These are phyloP conservation scores for Microdochium bolleyi DNA, from an alignment of 2,329 filamentous ascomycete genomes.

Conservation along the genomic window DNA sequence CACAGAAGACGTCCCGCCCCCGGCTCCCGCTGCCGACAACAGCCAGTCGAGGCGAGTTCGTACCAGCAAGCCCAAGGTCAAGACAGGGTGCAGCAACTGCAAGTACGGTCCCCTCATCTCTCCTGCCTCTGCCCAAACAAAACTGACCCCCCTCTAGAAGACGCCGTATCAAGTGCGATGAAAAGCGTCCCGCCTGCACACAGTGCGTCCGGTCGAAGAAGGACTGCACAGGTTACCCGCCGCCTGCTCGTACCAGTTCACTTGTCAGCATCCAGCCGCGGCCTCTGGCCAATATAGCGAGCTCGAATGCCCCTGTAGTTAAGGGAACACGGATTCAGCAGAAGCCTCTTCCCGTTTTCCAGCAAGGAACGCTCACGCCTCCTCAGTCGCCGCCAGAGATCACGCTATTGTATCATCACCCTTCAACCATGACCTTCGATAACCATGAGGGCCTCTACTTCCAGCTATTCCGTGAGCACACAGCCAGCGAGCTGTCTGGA, in stretches of 20 bases:
- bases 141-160: constrained; percentile 28
- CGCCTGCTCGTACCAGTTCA: constrained; percentile 33
- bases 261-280: constrained; percentile 22
- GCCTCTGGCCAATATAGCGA: constrained; percentile 3
- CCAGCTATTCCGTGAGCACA: constrained; percentile 52
- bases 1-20: not conserved
- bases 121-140: constrained; percentile 9
- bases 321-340: not conserved
- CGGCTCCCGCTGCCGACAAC: constrained; percentile 1
- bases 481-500: constrained; percentile 55
- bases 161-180: constrained; percentile 60
- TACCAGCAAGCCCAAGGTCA: constrained; percentile 53
- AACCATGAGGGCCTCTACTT: constrained; percentile 51
- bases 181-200: constrained; percentile 50
- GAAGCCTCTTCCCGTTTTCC: not conserved
- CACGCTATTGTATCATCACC: constrained; percentile 29
- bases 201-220: constrained; percentile 54
- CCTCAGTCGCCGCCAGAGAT: constrained; percentile 22
- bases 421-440: constrained; percentile 39
- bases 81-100: constrained; percentile 60
- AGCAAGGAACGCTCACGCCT: constrained; percentile 15
- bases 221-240: constrained; percentile 53
- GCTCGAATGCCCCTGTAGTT: not conserved
- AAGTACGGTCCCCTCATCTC: constrained; percentile 41
- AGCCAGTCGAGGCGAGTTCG: constrained; percentile 33